These are phyloP conservation scores for Candida smagusa DNA, from an alignment of 1,139 yeast genomes.

Conservation along the genomic window DNA sequence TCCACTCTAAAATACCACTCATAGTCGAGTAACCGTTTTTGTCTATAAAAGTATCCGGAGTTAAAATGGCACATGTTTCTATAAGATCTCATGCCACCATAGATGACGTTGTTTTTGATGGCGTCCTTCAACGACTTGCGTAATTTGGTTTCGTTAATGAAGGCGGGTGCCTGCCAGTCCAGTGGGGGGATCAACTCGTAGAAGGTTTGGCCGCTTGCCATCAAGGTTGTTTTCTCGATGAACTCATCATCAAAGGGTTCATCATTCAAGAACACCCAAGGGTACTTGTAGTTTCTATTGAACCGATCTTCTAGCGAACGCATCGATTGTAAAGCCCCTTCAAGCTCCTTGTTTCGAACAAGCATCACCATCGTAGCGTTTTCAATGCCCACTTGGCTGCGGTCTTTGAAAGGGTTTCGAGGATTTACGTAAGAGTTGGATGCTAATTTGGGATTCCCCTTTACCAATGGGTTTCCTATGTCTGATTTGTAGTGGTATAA, in stretches of 20 bases:
- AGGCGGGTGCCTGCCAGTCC: conserved; percentile 44
- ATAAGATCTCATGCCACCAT: conserved; percentile 41
- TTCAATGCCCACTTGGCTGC: conserved; percentile 40
- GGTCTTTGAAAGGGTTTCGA: conserved; percentile 25
- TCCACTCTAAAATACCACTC: conserved; percentile 48
- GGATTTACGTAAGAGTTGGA: conserved; percentile 41
- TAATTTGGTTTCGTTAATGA: conserved; percentile 30
- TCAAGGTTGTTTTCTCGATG: conserved; percentile 59
- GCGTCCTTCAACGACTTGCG: conserved; percentile 25
- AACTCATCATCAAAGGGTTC: conserved; percentile 41
- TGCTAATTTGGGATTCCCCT: conserved; percentile 32
- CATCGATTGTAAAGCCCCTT: conserved; percentile 42
- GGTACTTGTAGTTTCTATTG: conserved; percentile 42
- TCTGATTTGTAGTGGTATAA: conserved; percentile 3
- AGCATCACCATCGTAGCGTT: conserved; percentile 52
- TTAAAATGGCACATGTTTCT: conserved; percentile 51
- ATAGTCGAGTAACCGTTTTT: conserved; percentile 34
- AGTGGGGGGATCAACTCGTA: conserved; percentile 41
- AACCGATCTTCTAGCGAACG: conserved; percentile 47
- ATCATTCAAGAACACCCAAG: conserved; percentile 47
- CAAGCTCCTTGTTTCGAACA: conserved; percentile 40
- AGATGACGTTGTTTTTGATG: conserved; percentile 26
- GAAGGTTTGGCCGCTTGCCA: conserved; percentile 77
- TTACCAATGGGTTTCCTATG: conserved; percentile 7
- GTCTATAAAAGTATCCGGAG: conserved; percentile 44